Evolutionary conservation across 2,329 filamentous ascomycete genomes (phyloP).

Genomic region (Sclerotinia nivalis): DNA sequence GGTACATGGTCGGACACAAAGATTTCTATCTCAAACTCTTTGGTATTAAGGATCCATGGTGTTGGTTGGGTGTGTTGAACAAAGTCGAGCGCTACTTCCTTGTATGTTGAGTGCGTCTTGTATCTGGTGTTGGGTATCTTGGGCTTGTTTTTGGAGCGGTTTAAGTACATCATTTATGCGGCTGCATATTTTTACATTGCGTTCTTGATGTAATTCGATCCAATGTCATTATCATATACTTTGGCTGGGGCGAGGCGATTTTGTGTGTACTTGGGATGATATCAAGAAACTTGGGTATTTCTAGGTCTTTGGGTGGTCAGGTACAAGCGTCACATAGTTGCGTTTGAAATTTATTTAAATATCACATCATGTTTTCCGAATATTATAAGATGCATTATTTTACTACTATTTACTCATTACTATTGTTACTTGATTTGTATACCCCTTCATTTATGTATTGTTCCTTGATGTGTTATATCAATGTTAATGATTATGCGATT

Average conservation of each 20-base stretch:
- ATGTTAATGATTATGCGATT: background rate
- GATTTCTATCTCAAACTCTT: slow-evolving; percentile 38
- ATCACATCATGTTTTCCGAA: background rate
- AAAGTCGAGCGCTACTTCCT: slow-evolving; percentile 33
- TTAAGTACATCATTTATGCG: slow-evolving; percentile 30
- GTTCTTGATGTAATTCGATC: slow-evolving; percentile 27
- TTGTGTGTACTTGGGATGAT: slow-evolving; percentile 25
- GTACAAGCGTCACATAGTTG: slow-evolving; percentile 22
- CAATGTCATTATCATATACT: slow-evolving; percentile 26
- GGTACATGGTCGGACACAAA: slow-evolving; percentile 38
- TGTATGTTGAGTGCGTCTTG: slow-evolving; percentile 35
- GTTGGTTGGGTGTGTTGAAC: slow-evolving; percentile 36
- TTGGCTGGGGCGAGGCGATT: slow-evolving; percentile 24
- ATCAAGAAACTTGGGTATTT: slow-evolving; percentile 23
- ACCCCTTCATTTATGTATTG: background rate
- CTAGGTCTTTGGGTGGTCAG: slow-evolving; percentile 18
- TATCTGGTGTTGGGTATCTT: slow-evolving; percentile 26
- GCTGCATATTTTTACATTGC: slow-evolving; percentile 35
- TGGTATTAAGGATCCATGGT: slow-evolving; percentile 32
- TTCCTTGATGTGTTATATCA: too few species aligned
- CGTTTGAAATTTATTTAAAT: background rate
- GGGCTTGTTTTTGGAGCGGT: slow-evolving; percentile 34
- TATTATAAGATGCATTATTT: background rate
- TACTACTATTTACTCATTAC: too few species aligned
- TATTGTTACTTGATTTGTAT: background rate